Conservation (phyloP, 2,329 filamentous ascomycete species). For the Alternaria alternata region DNA sequence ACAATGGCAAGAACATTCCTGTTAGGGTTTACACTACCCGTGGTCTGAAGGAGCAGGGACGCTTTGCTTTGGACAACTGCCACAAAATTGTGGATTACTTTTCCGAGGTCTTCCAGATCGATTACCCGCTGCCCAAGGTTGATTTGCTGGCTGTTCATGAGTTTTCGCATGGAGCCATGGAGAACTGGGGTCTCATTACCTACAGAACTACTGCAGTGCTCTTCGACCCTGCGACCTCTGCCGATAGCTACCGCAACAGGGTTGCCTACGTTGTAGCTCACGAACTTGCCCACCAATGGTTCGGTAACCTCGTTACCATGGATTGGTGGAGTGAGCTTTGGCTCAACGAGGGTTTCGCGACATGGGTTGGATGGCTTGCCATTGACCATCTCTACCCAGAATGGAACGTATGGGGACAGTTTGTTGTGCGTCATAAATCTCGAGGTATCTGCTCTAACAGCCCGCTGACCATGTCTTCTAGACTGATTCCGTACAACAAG, state of each 20-base stretch:
- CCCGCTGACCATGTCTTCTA: constrained; percentile 54
- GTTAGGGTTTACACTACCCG: constrained; percentile 95
- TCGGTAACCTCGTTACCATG: constrained; percentile 94
- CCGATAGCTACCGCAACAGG: constrained; percentile 88
- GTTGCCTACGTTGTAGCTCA: constrained; percentile 98
- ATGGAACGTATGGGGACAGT: constrained; percentile 98
- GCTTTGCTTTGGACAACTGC: constrained; percentile 87
- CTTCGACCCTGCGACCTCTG: constrained; percentile 93
- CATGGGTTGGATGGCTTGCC: constrained; percentile 96
- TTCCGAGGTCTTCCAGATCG: constrained; percentile 88
- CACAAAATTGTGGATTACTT: constrained; percentile 96
- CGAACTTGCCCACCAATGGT: constrained; percentile 96
- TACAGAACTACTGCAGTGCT: constrained; percentile 92
- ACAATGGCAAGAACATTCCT: constrained; percentile 89
- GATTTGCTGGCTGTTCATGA: constrained; percentile 95
- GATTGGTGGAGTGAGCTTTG: constrained; percentile 92
- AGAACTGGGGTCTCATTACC: constrained; percentile 98
- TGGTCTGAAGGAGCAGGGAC: constrained; percentile 91
- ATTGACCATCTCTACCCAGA: constrained; percentile 92
- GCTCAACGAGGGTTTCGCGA: constrained; percentile 96
- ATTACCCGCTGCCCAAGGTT: constrained; percentile 91
- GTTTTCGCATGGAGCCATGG: constrained; percentile 90
- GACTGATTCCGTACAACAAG: constrained; percentile 91
- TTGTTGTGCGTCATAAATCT: constrained; percentile 72
- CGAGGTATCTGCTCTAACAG: constrained; percentile 58